Conservation (phyloP, 2,329 filamentous ascomycete species). For the Hypoxylon sp. region DNA sequence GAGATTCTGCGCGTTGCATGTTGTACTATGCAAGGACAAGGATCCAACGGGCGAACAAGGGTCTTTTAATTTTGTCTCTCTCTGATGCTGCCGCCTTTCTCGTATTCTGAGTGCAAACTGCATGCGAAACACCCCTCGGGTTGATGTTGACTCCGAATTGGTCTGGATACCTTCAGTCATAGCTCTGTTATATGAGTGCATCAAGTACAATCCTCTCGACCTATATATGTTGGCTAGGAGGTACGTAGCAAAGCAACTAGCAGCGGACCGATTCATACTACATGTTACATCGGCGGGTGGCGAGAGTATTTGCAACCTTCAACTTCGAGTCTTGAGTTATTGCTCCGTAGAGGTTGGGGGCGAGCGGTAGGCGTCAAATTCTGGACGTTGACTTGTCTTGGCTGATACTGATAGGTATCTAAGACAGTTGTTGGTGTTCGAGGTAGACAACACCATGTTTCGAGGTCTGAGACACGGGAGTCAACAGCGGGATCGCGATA, state of each 20-base stretch:
- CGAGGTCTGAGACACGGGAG: neutral
- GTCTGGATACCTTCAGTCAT: conserved; percentile 9
- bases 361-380: conserved; percentile 7
- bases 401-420: neutral
- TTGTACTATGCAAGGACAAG: conserved; percentile 17
- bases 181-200: neutral
- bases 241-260: conserved; percentile 18
- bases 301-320: neutral
- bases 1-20: conserved; percentile 20
- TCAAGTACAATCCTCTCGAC: conserved; percentile 5
- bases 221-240: neutral
- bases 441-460: neutral
- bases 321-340: too few relatives aligned
- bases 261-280: conserved; percentile 32
- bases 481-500: conserved; percentile 10
- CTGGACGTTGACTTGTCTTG: neutral
- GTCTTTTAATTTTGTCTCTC: neutral
- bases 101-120: conserved; percentile 38
- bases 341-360: conserved; percentile 3
- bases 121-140: conserved; percentile 27
- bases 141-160: conserved; percentile 16
- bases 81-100: conserved; percentile 33
- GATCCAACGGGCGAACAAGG: conserved; percentile 17
- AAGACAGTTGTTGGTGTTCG: too few relatives aligned
- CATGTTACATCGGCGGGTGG: conserved; percentile 19